Conservation (phyloP, 2,329 filamentous ascomycete species). For the Corinectria fuckeliana region DNA sequence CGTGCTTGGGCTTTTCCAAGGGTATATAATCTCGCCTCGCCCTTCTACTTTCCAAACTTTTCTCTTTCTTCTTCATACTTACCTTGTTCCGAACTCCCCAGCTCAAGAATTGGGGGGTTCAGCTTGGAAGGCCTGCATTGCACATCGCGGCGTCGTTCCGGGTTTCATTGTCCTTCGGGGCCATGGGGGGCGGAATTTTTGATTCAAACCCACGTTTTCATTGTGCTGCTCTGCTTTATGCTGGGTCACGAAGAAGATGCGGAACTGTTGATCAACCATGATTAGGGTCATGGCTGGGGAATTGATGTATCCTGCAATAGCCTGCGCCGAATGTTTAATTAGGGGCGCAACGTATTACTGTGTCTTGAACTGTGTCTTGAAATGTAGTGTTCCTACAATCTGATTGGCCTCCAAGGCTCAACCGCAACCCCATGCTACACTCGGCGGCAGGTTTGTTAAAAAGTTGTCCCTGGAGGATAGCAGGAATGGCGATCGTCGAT, state of each 20-base stretch:
- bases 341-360: no score
- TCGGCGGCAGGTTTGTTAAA: no score
- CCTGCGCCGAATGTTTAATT: no score
- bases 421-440: no score
- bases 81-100: conserved; percentile 54
- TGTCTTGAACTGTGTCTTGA: no score
- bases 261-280: no score
- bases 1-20: not conserved
- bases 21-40: conserved; percentile 36
- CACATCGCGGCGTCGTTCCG: conserved; percentile 59
- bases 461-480: no score
- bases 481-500: no score
- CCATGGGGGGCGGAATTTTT: conserved; percentile 62
- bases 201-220: conserved; percentile 52
- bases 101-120: conserved; percentile 54
- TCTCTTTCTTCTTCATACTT: conserved; percentile 59
- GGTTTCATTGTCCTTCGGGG: conserved; percentile 61
- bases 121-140: conserved; percentile 60
- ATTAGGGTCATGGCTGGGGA: no score
- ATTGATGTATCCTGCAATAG: no score
- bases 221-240: conserved; percentile 47
- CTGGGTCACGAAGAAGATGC: conserved; percentile 51
- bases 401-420: no score
- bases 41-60: conserved; percentile 30
- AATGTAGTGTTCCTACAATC: no score